Conservation (phyloP, 352 stramenopile species). For the Pythium sp. region DNA sequence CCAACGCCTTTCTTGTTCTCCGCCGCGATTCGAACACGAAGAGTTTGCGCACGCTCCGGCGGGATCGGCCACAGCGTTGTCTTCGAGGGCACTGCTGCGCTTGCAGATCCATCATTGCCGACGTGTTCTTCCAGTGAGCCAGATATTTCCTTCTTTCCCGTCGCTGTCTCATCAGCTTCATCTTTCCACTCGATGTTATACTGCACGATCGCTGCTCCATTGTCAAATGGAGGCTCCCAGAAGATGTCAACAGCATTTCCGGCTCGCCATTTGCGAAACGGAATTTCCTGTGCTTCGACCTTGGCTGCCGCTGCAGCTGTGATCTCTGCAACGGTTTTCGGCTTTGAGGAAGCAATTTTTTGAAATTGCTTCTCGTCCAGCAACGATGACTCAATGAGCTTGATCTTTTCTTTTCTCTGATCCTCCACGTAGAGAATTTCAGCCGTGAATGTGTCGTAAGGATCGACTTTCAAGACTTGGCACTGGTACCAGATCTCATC, state of each 20-base stretch:
- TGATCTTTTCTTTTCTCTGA: slow-evolving; percentile 60
- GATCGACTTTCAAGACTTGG: slow-evolving; percentile 48
- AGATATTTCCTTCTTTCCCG: slow-evolving; percentile 15
- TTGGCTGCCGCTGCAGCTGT: slow-evolving; percentile 42
- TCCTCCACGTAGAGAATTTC: slow-evolving; percentile 65
- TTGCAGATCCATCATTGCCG: no score
- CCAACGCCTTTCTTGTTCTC: slow-evolving; percentile 62
- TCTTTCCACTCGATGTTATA: slow-evolving; percentile 75
- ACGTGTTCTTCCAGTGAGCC: background rate
- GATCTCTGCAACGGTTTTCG: slow-evolving; percentile 40
- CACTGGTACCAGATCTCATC: slow-evolving; percentile 74
- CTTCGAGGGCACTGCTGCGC: slow-evolving; percentile 24
- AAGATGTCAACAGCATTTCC: slow-evolving; percentile 66
- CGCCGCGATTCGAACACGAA: slow-evolving; percentile 55
- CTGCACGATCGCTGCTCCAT: slow-evolving; percentile 57
- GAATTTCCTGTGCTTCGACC: slow-evolving; percentile 32
- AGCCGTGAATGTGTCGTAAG: slow-evolving; percentile 57
- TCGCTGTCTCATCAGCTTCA: slow-evolving; percentile 31
- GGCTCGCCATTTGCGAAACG: slow-evolving; percentile 63
- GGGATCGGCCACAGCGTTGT: slow-evolving; percentile 73
- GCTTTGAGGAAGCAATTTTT: slow-evolving; percentile 9
- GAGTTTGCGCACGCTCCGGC: slow-evolving; percentile 32
- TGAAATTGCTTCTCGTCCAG: slow-evolving; percentile 28
- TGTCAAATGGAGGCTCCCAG: slow-evolving; percentile 68
- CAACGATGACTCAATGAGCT: slow-evolving; percentile 40